These are phyloP conservation scores for Zygoascus flipseniorum DNA, from an alignment of 805 yeast genomes.

Conservation along the genomic window DNA sequence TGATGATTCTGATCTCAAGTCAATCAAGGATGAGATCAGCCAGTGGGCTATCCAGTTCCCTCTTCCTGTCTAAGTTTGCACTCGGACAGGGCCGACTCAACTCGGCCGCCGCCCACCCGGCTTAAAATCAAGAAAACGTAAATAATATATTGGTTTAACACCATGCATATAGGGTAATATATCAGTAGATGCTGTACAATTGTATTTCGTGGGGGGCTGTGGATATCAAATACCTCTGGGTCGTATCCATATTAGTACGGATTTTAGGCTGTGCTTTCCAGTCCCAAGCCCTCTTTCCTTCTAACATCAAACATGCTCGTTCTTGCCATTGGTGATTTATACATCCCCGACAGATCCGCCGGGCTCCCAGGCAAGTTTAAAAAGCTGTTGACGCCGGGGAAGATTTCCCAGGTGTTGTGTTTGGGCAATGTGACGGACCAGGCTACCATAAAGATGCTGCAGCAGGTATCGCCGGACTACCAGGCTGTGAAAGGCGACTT, in stretches of 20 bases:
- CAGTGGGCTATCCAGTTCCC: slow-evolving; percentile 65
- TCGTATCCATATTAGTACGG: too few relatives aligned
- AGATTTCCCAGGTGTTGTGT: slow-evolving; percentile 76
- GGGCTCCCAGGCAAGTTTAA: slow-evolving; percentile 39
- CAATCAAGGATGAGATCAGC: slow-evolving; percentile 47
- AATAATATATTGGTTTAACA: neutral
- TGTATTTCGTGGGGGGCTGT: too few relatives aligned
- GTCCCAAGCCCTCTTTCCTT: neutral
- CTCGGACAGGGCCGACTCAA: neutral
- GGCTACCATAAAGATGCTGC: slow-evolving; percentile 54
- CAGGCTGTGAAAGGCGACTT: slow-evolving; percentile 76
- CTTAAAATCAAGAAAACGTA: neutral
- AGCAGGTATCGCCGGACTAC: slow-evolving; percentile 61
- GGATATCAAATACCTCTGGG: too few relatives aligned
- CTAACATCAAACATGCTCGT: slow-evolving; percentile 43
- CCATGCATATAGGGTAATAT: neutral
- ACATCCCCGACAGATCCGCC: slow-evolving; percentile 22
- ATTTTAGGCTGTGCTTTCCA: neutral
- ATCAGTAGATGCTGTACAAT: neutral
- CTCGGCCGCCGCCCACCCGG: neutral
- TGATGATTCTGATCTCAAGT: slow-evolving; percentile 53
- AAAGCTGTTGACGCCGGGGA: slow-evolving; percentile 73
- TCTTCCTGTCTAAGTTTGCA: slow-evolving; percentile 24
- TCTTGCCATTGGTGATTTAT: slow-evolving; percentile 82
- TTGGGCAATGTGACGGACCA: slow-evolving; percentile 72